Conservation (phyloP, 2,329 filamentous ascomycete genomes). For the Beauveria pseudobassiana region DNA sequence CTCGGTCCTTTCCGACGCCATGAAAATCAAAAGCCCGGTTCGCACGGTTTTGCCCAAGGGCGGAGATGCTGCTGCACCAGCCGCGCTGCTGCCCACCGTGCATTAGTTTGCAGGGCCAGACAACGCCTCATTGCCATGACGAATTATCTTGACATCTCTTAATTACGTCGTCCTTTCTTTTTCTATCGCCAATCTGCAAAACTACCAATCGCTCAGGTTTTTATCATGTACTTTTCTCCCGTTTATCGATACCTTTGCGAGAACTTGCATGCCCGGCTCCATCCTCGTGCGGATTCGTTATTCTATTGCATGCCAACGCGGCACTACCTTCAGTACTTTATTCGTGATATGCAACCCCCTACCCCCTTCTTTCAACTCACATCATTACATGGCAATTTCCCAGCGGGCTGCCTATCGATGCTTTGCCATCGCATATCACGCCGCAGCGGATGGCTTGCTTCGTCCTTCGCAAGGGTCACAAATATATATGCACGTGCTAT, state of each 20-base stretch:
- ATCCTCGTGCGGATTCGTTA: background rate
- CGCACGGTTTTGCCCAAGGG: background rate
- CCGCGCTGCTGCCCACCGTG: background rate
- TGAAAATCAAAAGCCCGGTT: background rate
- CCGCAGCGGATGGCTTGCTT: too few species aligned
- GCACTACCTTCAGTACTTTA: background rate
- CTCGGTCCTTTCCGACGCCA: constrained; percentile 9
- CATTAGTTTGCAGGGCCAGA: background rate
- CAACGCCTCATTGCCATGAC: background rate
- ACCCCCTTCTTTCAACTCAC: too few species aligned
- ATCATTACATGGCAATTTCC: too few species aligned
- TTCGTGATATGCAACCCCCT: background rate
- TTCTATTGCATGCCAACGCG: constrained; percentile 1
- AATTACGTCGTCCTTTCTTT: constrained; percentile 6
- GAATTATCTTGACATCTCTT: background rate
- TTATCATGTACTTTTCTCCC: background rate
- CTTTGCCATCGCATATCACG: too few species aligned
- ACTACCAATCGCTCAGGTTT: background rate
- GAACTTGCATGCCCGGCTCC: background rate
- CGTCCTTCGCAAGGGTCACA: background rate
- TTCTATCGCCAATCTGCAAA: background rate
- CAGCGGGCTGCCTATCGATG: too few species aligned
- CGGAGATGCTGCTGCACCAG: background rate
- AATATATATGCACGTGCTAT: too few species aligned
- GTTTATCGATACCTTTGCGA: too few species aligned